Evolutionary conservation across 345 rosid genomes (phyloP).

Genomic region (Bretschneidera sinensis): DNA sequence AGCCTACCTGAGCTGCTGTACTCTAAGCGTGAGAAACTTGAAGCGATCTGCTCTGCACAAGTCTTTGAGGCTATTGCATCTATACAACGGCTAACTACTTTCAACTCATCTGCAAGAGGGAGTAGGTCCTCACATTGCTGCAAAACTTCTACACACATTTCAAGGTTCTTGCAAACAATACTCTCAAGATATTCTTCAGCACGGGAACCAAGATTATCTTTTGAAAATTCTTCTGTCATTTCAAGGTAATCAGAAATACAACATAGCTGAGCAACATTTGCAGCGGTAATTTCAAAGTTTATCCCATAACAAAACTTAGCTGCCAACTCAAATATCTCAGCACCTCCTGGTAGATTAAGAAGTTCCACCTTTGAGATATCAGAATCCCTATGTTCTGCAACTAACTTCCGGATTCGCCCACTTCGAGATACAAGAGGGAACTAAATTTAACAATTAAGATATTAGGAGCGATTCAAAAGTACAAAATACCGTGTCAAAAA

Average conservation of each 20-base stretch:
- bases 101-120: conserved; percentile 92
- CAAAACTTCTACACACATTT: conserved; percentile 80
- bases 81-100: conserved; percentile 68
- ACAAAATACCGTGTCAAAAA: neutral
- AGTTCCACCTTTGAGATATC: conserved; percentile 88
- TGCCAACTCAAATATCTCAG: conserved; percentile 76
- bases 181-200: conserved; percentile 85
- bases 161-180: conserved; percentile 82
- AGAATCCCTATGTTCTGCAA: conserved; percentile 84
- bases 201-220: conserved; percentile 81
- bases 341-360: conserved; percentile 87
- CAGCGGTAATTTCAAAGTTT: conserved; percentile 81
- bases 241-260: conserved; percentile 92
- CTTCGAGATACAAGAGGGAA: conserved; percentile 92
- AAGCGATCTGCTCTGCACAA: conserved; percentile 87
- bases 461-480: neutral
- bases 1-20: conserved; percentile 98
- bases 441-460: conserved; percentile 37
- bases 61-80: conserved; percentile 94
- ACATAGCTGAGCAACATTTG: conserved; percentile 80
- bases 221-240: conserved; percentile 86
- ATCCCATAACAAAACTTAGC: conserved; percentile 94
- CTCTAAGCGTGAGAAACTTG: conserved; percentile 91
- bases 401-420: conserved; percentile 74
- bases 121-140: conserved; percentile 84